Evolutionary conservation across 208 protist genomes (phyloP).

Genomic region (Wallacemonas sp.): DNA sequence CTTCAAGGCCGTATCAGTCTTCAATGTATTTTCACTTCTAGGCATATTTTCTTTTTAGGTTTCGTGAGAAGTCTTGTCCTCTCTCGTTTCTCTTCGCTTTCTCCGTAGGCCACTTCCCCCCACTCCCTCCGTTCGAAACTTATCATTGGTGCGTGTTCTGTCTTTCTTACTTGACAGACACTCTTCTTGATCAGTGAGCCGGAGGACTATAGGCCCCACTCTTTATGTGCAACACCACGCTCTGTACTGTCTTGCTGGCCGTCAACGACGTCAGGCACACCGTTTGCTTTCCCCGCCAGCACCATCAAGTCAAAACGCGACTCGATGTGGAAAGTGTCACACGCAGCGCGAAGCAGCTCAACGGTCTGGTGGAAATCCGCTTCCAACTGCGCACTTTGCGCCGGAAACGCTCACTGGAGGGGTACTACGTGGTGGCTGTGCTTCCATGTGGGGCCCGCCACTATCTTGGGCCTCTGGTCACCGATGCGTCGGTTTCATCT

Average conservation of each 20-base stretch:
- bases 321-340: neutral
- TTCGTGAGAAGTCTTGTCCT: no score
- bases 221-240: neutral
- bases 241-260: neutral
- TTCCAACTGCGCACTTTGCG: neutral
- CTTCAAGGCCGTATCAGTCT: no score
- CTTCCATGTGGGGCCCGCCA: conserved; percentile 20
- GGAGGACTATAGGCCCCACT: no score
- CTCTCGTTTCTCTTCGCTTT: no score
- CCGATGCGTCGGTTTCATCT: conserved; percentile 22
- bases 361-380: neutral
- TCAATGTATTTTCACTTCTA: no score
- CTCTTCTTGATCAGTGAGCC: no score
- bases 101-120: no score
- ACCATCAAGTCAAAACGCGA: neutral
- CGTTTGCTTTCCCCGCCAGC: neutral
- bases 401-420: neutral
- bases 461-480: conserved; percentile 34
- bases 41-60: no score
- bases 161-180: no score
- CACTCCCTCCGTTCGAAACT: no score
- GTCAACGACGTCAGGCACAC: neutral
- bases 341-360: neutral
- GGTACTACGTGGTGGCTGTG: conserved; percentile 4
- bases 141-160: no score